Evolutionary conservation across 768 basidiomycete species (phyloP).

Genomic region (Boletellus sp.): DNA sequence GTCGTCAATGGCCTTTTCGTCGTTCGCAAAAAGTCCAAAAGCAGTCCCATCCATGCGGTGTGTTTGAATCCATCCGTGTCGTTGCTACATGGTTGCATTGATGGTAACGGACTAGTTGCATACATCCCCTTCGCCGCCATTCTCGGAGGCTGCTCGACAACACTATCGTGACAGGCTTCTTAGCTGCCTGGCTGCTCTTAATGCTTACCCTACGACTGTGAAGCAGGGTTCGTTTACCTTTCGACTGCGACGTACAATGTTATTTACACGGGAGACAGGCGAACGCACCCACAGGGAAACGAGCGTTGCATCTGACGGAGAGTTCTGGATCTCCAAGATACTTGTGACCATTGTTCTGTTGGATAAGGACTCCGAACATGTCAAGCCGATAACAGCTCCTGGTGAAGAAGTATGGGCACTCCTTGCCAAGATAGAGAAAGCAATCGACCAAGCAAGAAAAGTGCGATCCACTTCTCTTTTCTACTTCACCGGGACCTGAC

Average conservation of each 20-base stretch:
- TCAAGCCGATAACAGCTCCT: conserved; percentile 44
- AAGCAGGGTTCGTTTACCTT: conserved; percentile 44
- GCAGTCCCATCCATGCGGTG: conserved; percentile 57
- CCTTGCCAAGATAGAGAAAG: conserved; percentile 43
- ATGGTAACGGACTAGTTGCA: conserved; percentile 42
- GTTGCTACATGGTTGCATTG: background rate
- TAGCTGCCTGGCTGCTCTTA: conserved; percentile 70
- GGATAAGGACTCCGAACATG: conserved; percentile 68
- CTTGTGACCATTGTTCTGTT: conserved; percentile 53
- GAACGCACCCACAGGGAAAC: conserved; percentile 53
- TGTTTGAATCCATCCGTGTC: conserved; percentile 25
- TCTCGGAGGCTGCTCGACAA: conserved; percentile 69
- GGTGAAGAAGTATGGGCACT: conserved; percentile 55
- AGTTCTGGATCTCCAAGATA: conserved; percentile 74
- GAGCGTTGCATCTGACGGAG: conserved; percentile 65
- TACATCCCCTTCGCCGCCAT: conserved; percentile 55
- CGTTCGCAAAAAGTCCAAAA: conserved; percentile 68
- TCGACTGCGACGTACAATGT: background rate
- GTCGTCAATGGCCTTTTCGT: conserved; percentile 77
- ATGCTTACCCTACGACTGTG: conserved; percentile 47
- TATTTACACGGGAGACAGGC: conserved; percentile 18
- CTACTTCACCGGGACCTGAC: background rate
- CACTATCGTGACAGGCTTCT: conserved; percentile 69
- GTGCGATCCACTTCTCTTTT: conserved; percentile 29
- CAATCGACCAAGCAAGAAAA: conserved; percentile 40